Evolutionary conservation across 768 basidiomycete genomes (phyloP).

Genomic region (Psilocybe tampanensis): DNA sequence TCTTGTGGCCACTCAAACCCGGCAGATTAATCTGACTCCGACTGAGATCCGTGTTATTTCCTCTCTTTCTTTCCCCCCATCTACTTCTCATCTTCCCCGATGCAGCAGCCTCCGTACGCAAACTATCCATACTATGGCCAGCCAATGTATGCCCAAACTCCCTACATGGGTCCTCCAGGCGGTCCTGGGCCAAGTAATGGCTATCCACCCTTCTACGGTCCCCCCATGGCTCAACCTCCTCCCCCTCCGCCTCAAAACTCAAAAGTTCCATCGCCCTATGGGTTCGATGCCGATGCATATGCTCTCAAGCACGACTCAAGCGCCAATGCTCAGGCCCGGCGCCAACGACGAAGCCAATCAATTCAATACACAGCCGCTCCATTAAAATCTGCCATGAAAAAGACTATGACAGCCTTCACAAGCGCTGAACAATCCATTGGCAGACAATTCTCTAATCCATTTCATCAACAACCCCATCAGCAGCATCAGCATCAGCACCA

Average conservation of each 20-base stretch:
- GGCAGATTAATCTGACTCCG: constrained; percentile 4
- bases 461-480: constrained; percentile 14
- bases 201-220: constrained; percentile 37
- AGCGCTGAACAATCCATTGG: constrained; percentile 29
- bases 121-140: constrained; percentile 50
- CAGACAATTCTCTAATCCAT: constrained; percentile 46
- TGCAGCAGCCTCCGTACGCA: constrained; percentile 38
- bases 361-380: constrained; percentile 25
- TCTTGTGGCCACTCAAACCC: constrained; percentile 7
- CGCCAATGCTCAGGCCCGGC: constrained; percentile 23
- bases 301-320: constrained; percentile 12
- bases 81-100: constrained; percentile 8
- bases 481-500: constrained; percentile 9
- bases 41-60: constrained; percentile 8
- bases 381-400: constrained; percentile 64
- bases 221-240: too few relatives aligned
- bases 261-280: constrained; percentile 24
- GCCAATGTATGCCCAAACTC: constrained; percentile 42
- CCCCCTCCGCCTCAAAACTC: constrained; percentile 23
- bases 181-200: constrained; percentile 33
- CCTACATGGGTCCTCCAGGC: constrained; percentile 32
- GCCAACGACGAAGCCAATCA: constrained; percentile 36
- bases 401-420: constrained; percentile 30
- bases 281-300: constrained; percentile 34
- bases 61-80: constrained; percentile 17